Conservation (phyloP, 1,284 basidiomycete genomes). For the Cutaneotrichosporon arboriforme region DNA sequence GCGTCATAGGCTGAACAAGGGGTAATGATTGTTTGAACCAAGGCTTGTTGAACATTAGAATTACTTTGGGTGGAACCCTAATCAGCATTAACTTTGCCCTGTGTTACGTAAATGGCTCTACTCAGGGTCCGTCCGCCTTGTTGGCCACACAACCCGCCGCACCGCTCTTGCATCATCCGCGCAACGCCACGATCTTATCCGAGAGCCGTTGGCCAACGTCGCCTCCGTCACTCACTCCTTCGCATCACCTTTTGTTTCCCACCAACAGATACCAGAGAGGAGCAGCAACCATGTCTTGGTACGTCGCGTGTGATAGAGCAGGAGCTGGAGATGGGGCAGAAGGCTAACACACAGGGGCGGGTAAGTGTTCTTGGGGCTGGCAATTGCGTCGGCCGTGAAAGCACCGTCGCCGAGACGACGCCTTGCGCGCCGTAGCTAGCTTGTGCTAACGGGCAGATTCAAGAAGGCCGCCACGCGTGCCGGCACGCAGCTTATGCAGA, state of each 20-base stretch:
- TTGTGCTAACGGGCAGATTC: conserved; percentile 57
- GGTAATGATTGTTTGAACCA: no score
- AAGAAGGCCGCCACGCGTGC: conserved; percentile 92
- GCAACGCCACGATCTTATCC: no score
- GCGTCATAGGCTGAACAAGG: no score
- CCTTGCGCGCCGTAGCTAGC: neutral
- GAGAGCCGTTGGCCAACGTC: no score
- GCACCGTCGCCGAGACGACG: neutral
- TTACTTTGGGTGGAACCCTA: no score
- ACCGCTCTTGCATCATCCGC: no score
- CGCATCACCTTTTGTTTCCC: neutral
- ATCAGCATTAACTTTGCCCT: no score
- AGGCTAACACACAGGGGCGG: conserved; percentile 9
- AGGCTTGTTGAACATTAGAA: no score
- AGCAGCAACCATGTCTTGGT: conserved; percentile 9
- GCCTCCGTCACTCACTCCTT: neutral
- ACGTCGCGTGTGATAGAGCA: neutral
- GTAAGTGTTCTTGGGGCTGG: neutral
- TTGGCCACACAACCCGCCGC: no score
- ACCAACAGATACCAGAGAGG: neutral
- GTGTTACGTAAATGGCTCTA: no score
- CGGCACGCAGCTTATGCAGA: conserved; percentile 88
- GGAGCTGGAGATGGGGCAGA: neutral
- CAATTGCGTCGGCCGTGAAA: no score
- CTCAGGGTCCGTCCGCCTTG: no score